A percentile compares a stretch with the other conserved stretches of the same genome.
These are phyloP conservation scores for Penicillium manginii DNA, from an alignment of 495 filamentous ascomycete species.

Conservation along the genomic window DNA sequence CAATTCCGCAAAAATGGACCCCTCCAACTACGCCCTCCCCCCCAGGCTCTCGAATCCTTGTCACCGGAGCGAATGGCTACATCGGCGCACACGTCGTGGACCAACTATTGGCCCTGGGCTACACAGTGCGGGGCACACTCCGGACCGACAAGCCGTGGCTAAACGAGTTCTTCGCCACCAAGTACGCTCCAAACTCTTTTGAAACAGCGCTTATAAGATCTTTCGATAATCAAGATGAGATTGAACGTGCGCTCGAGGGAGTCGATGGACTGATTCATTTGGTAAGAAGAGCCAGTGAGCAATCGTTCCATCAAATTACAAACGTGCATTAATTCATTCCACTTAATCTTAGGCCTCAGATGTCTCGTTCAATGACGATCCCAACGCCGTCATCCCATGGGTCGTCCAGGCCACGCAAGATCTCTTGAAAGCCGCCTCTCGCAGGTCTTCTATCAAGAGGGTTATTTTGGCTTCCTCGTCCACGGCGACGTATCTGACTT, in stretches of 20 bases:
- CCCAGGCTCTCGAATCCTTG: constrained; percentile 25
- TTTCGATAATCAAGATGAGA: constrained; percentile 40
- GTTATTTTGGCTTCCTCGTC: constrained; percentile 59
- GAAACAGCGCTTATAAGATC: constrained; percentile 43
- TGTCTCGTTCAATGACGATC: neutral
- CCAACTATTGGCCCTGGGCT: constrained; percentile 52
- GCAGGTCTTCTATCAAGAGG: constrained; percentile 9
- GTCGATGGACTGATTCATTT: constrained; percentile 45
- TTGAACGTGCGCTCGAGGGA: constrained; percentile 45
- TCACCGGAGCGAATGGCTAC: constrained; percentile 62
- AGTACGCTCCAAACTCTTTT: constrained; percentile 45
- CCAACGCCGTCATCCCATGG: neutral
- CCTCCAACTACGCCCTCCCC: neutral
- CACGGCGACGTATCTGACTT: constrained; percentile 37
- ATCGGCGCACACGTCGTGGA: constrained; percentile 57
- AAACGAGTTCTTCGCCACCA: constrained; percentile 37
- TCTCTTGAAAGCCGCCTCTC: neutral
- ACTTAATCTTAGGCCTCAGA: neutral
- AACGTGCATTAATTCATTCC: too few species aligned
- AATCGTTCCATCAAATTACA: neutral
- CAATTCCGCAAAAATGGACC: neutral
- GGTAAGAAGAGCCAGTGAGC: constrained; percentile 9
- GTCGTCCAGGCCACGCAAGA: neutral
- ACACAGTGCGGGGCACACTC: constrained; percentile 51
- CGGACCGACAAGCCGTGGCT: constrained; percentile 50